Base-by-base conservation (phyloP, 139 green algal genomes). In the Yamagishiella unicocca region DNA sequence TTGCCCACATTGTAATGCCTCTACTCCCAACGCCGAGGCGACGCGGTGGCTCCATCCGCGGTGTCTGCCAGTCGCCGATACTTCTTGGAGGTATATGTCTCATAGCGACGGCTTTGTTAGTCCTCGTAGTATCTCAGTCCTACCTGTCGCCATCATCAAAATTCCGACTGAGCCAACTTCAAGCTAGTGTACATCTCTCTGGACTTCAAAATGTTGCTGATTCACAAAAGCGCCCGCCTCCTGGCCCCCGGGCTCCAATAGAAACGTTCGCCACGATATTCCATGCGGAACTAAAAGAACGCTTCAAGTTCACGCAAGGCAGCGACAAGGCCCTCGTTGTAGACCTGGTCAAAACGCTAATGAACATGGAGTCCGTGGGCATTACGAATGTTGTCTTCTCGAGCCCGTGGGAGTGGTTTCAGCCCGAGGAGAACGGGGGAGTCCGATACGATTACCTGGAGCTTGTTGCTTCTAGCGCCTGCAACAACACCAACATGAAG, bases 401-500 rank as follows among this genome's bases (percentile, higher is more conserved):
- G 7, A 66, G 6, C 5, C 79, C 61, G 5, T 85, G 79, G 79
- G 42, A 62, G 8, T 85, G 33, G 17, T 31, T 85, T 14, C 27
- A 85, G 31, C 38, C 22, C 4, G 58, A 19, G 5, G 66, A 75
- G 42, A 29, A 70, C 14, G 24, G 29, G 17, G 10, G 0, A 10
- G 7, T 85, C 17, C 17, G 24, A 2, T 72, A 29, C n/a, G 79
- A 75, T 4, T 85, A 85, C 42, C n/a, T 85, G 27, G 29, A 45
- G 19, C 67, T 67, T 31, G 6, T 85, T 6, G 42, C 33, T 10
- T 45, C 35, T 6, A 66, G 27, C 19, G 42, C 61, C 1, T 85
- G 79, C 40, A 6, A 55, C 6, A 85, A 62, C 58, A 76, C 79
- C 0, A 35, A 31, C 2, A 21, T 85, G n/a, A 85, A 85, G 79